Base-by-base conservation (phyloP, 768 basidiomycete species). In the Cyclocybe cylindracea region DNA sequence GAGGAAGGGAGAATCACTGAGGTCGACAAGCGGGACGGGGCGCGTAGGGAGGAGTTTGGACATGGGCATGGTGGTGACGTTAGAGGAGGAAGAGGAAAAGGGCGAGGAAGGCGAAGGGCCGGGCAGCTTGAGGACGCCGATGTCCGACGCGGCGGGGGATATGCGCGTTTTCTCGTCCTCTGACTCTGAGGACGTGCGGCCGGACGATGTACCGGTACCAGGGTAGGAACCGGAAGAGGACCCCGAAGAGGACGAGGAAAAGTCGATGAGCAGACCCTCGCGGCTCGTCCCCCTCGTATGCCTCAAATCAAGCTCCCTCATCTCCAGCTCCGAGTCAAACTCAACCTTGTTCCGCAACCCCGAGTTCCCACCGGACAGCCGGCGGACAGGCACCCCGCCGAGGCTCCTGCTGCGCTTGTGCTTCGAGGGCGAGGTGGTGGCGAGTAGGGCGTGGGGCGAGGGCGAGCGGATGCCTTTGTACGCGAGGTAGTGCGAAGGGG, bases 321-420 rank as follows among this genome's bases (percentile, higher is more conserved):
- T 32, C 16, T 44, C 54, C 29, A 43, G 24, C 41, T 52, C 53
- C 14, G 55, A 24, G 4, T 52, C 59, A 19, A 63, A 24, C 3
- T 52, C 59, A 14, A 63, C 35, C 11, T 51, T 49, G 42, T 64
- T 54, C 24, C 62, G 44, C 37, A 66, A 35, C 4, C 57, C 60
- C 4, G 61, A 62, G 14, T 36, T 44, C 0, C 58, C 60, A 10
- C 53, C 49, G 11, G 57, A 62, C 7, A 63, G 53, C 13, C 64
- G 61, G 7, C 65, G 60, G 4, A 66, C 61, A n/a, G 63, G 54
- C 13, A 66, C 61, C 14, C 65, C 65, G 10, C 65, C 65, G 16
- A 66, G 56, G 39, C 63, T 64, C 42, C 57, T 54, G 34, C 61
- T 64, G 13, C 65, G 59, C 39, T 56, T 55, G 29, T 59, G 58